Percentiles rank a stretch among this genome's conserved stretches.
These are phyloP conservation scores for Cytospora schulzeri DNA, from an alignment of 2,329 filamentous ascomycete species.

Conservation along the genomic window DNA sequence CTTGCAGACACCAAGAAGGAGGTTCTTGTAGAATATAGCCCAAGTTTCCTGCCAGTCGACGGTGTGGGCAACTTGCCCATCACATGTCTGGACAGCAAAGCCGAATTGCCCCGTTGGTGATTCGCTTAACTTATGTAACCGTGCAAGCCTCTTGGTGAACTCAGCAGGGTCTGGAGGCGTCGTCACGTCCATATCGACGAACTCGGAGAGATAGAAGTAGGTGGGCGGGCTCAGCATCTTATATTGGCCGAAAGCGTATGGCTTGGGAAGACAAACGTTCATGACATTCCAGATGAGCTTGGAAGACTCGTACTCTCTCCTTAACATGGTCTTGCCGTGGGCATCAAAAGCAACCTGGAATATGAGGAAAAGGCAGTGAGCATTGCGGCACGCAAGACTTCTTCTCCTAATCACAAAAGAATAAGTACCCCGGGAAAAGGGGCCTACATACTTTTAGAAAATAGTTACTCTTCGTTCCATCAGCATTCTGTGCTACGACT, in stretches of 20 bases:
- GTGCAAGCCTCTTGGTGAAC: constrained; percentile 25
- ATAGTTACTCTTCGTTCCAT: neutral
- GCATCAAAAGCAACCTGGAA: constrained; percentile 1
- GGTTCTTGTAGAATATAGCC: constrained; percentile 41
- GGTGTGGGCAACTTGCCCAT: constrained; percentile 35
- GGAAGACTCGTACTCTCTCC: constrained; percentile 32
- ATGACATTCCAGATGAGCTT: constrained; percentile 35
- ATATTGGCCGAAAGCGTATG: constrained; percentile 34
- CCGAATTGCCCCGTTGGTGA: constrained; percentile 40
- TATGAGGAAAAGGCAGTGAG: neutral
- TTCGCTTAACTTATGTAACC: constrained; percentile 26
- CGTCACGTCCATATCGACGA: constrained; percentile 33
- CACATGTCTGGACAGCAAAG: constrained; percentile 39
- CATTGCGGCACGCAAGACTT: too few species aligned
- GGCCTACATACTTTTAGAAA: neutral
- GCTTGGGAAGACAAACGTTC: constrained; percentile 35
- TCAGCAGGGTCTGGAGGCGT: constrained; percentile 24
- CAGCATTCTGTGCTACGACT: neutral
- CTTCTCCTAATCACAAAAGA: neutral
- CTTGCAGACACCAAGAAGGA: constrained; percentile 35
- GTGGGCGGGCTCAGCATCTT: constrained; percentile 19
- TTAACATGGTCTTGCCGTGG: constrained; percentile 1
- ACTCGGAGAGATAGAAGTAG: constrained; percentile 39
- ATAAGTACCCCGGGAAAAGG: neutral
- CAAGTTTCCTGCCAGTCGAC: constrained; percentile 42